These are phyloP conservation scores for Trichoderma citrinoviride DNA, from an alignment of 2,329 filamentous ascomycete genomes.

Conservation along the genomic window DNA sequence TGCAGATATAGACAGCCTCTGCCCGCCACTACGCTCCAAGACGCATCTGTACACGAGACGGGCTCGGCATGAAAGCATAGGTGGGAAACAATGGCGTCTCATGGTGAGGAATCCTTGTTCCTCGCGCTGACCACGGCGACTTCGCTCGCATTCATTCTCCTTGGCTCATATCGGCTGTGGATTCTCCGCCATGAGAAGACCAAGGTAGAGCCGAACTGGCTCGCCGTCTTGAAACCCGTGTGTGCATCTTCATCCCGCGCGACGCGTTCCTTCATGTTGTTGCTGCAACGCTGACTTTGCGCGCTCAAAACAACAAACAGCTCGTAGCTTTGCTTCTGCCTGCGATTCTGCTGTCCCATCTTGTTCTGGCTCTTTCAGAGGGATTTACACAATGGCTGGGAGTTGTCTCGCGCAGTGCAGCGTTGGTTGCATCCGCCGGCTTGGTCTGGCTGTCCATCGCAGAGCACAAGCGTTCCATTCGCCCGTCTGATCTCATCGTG, in stretches of 20 bases:
- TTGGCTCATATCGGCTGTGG: neutral
- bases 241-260: neutral
- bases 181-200: neutral
- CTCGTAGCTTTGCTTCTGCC: neutral
- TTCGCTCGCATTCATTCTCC: neutral
- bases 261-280: neutral
- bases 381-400: neutral
- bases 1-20: neutral
- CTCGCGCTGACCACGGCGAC: neutral
- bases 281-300: neutral
- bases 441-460: constrained; percentile 3
- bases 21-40: neutral
- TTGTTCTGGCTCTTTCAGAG: neutral
- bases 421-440: neutral
- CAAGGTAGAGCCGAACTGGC: constrained; percentile 11
- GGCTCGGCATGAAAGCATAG: neutral
- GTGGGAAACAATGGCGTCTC: neutral
- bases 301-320: constrained; percentile 7
- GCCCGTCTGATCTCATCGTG: neutral
- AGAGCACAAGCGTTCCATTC: constrained; percentile 18
- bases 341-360: neutral
- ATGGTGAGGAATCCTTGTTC: neutral
- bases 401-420: neutral
- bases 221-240: constrained; percentile 8
- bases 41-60: neutral